phyloP scores from a whole-genome alignment of 495 filamentous ascomycete genomes.

The Xylaria scruposa region DNA sequence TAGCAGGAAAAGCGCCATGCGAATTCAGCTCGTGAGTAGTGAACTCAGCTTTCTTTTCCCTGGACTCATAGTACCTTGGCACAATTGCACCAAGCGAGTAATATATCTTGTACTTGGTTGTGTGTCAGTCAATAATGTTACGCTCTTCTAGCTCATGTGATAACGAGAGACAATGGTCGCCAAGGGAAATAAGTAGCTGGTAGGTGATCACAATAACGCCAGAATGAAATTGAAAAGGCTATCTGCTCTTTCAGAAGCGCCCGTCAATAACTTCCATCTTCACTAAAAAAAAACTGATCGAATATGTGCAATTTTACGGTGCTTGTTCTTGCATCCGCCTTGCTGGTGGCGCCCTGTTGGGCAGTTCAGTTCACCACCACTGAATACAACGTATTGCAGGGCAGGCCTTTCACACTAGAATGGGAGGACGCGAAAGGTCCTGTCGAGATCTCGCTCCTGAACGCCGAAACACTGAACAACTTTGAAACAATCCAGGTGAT shows the following conservation, averaged over 20 bases:
- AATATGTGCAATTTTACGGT: background rate
- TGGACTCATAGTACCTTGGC: background rate
- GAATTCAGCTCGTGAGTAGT: conserved; percentile 7
- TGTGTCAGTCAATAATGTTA: background rate
- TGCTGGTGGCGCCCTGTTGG: background rate
- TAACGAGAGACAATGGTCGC: background rate
- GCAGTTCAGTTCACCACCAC: background rate
- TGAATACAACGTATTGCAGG: background rate
- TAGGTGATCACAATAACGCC: background rate
- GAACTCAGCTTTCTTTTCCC: background rate
- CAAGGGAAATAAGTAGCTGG: background rate
- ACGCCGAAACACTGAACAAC: background rate
- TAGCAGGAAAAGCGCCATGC: background rate
- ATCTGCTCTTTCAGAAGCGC: background rate
- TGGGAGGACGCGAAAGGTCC: background rate
- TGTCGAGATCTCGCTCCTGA: background rate
- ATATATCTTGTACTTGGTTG: background rate
- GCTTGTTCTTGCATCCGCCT: background rate
- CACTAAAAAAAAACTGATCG: background rate
- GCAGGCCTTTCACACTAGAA: background rate
- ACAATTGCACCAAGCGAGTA: background rate
- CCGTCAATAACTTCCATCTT: background rate
- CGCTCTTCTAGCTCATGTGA: background rate
- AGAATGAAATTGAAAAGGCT: background rate
- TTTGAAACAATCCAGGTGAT: background rate